These are phyloP conservation scores for Thielaviopsis ethacetica DNA, from an alignment of 2,329 filamentous ascomycete genomes.

Conservation along the genomic window DNA sequence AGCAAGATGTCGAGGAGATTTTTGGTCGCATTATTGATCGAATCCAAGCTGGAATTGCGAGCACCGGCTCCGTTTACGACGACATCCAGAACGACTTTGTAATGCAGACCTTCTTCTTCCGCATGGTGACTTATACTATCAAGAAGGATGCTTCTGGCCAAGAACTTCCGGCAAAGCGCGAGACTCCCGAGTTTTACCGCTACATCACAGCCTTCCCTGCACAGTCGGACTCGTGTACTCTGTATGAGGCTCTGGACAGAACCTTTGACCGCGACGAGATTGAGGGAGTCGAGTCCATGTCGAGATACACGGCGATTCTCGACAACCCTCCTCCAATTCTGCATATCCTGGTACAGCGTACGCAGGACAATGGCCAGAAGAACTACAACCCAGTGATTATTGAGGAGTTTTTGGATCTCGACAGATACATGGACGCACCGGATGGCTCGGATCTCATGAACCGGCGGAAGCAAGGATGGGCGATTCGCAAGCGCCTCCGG, in stretches of 20 bases:
- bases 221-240: slow-evolving; percentile 34
- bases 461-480: slow-evolving; percentile 56
- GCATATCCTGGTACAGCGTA: slow-evolving; percentile 77
- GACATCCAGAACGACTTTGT: slow-evolving; percentile 71
- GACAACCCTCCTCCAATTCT: slow-evolving; percentile 66
- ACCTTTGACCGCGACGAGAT: slow-evolving; percentile 70
- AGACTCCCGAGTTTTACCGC: slow-evolving; percentile 33
- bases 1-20: slow-evolving; percentile 93
- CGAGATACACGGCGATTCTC: slow-evolving; percentile 49
- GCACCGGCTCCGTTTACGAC: slow-evolving; percentile 42
- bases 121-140: slow-evolving; percentile 42
- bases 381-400: slow-evolving; percentile 64
- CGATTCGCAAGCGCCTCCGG: slow-evolving; percentile 24
- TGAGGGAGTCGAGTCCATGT: slow-evolving; percentile 41
- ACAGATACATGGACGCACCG: slow-evolving; percentile 65
- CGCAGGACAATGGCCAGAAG: slow-evolving; percentile 57
- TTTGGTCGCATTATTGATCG: slow-evolving; percentile 85
- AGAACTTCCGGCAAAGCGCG: slow-evolving; percentile 11
- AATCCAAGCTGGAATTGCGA: slow-evolving; percentile 72
- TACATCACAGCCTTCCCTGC: slow-evolving; percentile 45
- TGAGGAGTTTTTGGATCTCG: slow-evolving; percentile 69
- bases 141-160: slow-evolving; percentile 25
- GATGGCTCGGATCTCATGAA: slow-evolving; percentile 44
- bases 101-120: slow-evolving; percentile 52
- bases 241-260: slow-evolving; percentile 74